Percentiles rank a stretch among this genome's conserved stretches.
phyloP scores from a whole-genome alignment of 129 eudicot species.

The Escallonia herrerae region DNA sequence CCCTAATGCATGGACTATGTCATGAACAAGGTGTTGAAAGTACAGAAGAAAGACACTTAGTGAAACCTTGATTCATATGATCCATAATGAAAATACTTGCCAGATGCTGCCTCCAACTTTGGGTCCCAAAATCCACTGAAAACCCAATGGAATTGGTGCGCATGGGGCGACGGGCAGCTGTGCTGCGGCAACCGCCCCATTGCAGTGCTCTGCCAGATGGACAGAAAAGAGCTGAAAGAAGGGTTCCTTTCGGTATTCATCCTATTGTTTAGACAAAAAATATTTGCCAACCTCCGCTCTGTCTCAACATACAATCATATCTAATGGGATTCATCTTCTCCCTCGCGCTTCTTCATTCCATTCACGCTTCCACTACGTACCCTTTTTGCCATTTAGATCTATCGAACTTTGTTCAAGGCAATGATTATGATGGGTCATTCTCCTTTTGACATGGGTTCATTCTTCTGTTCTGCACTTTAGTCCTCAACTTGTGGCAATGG shows the following conservation, averaged over 20 bases:
- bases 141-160: neutral
- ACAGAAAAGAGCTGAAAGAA: too few species aligned
- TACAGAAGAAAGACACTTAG: neutral
- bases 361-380: conserved; percentile 2
- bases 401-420: conserved; percentile 5
- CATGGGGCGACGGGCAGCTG: conserved; percentile 6
- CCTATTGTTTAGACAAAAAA: neutral
- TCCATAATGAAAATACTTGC: neutral
- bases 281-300: conserved; percentile 17
- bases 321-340: neutral
- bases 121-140: conserved; percentile 14
- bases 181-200: conserved; percentile 9
- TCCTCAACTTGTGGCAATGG: too few species aligned
- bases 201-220: neutral
- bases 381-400: neutral
- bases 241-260: too few species aligned
- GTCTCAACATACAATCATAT: neutral
- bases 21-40: too few species aligned
- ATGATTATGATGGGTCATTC: neutral
- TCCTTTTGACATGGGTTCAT: neutral
- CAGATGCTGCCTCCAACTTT: too few species aligned
- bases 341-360: neutral
- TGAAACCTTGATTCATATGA: neutral
- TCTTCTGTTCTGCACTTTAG: neutral
- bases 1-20: too few species aligned